Base-by-base conservation (phyloP, 2,329 filamentous ascomycete species). In the Sphaerulina vaccinii region DNA sequence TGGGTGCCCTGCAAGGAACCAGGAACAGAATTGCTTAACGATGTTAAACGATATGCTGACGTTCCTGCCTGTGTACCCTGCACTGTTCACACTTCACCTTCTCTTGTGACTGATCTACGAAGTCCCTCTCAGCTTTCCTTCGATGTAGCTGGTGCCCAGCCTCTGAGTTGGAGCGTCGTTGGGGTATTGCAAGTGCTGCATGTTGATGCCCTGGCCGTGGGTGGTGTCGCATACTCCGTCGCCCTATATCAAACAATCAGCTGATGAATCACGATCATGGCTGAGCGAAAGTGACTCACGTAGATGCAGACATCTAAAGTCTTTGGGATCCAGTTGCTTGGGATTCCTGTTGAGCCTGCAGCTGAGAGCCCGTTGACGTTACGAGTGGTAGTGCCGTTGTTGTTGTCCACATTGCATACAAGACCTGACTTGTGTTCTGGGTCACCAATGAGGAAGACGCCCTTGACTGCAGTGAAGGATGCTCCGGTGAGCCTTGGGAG, bases 161-260 rank as follows among this genome's bases (percentile, higher is more conserved):
- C 58, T 61, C 61, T 70, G 68, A 5, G 65, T 68, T 5, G 51
- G 35, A n/a, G 60, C 15, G 13, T 64, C 61, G 4, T 5, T 42
- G 1, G 61, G 50, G 36, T 71, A 71, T 21, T 57, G 54, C 18
- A 70, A 48, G 48, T 70, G 66, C 54, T 62, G 57, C 8, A 51
- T 45, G 15, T 66, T 69, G 39, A 71, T 68, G 1, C 68, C 68
- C 21, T 13, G 21, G 1, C 66, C 47, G 40, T 70, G 52, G 2
- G 58, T 63, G 24, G 68, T 68, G 35, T 70, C 68, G 52, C 69
- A 71, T 5, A 71, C 66, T 24, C 66, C 67, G 54, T 71, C 69
- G 13, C 67, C 68, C 65, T 69, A 24, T 2, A 7, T 3, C 3
- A 29, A 21, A 39, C 22, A 9, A 33, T 48, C 44, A 48, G 44